These are phyloP conservation scores for Hypsizygus ulmarius DNA, from an alignment of 1,284 basidiomycete genomes.

Conservation along the genomic window DNA sequence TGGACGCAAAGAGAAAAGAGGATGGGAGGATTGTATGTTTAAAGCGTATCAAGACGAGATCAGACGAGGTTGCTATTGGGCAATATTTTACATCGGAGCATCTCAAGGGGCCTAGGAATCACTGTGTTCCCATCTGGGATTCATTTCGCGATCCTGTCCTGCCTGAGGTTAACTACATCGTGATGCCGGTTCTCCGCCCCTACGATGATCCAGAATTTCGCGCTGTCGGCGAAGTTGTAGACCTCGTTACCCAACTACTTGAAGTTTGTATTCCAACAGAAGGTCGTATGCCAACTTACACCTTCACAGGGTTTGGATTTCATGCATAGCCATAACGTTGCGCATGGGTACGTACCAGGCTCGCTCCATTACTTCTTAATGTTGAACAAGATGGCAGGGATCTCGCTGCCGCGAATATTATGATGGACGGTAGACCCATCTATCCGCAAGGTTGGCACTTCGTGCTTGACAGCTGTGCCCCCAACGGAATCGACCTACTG, in stretches of 20 bases:
- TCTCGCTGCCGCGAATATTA: constrained; percentile 27
- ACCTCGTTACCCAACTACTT: constrained; percentile 10
- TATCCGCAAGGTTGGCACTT: too few relatives aligned
- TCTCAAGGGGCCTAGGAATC: constrained; percentile 12
- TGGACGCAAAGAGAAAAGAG: not conserved
- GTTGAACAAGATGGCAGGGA: constrained; percentile 19
- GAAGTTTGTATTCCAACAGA: constrained; percentile 18
- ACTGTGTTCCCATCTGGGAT: constrained; percentile 8
- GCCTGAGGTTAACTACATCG: constrained; percentile 24
- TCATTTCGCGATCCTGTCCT: constrained; percentile 22
- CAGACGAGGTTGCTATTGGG: not conserved
- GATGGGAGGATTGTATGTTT: too few relatives aligned
- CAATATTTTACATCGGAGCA: not conserved
- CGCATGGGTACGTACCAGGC: constrained; percentile 25
- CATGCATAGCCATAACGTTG: constrained; percentile 28
- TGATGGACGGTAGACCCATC: constrained; percentile 26
- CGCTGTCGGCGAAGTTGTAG: constrained; percentile 27
- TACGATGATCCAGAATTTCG: constrained; percentile 29
- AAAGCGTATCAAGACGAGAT: too few relatives aligned
- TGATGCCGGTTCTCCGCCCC: constrained; percentile 27
- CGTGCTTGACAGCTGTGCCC: too few relatives aligned
- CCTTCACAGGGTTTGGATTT: constrained; percentile 26
- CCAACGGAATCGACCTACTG: too few relatives aligned
- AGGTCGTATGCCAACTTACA: not conserved
- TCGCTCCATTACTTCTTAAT: not conserved